Conservation (phyloP, 1,284 basidiomycete species). For the Cutaneotrichosporon cutaneum region DNA sequence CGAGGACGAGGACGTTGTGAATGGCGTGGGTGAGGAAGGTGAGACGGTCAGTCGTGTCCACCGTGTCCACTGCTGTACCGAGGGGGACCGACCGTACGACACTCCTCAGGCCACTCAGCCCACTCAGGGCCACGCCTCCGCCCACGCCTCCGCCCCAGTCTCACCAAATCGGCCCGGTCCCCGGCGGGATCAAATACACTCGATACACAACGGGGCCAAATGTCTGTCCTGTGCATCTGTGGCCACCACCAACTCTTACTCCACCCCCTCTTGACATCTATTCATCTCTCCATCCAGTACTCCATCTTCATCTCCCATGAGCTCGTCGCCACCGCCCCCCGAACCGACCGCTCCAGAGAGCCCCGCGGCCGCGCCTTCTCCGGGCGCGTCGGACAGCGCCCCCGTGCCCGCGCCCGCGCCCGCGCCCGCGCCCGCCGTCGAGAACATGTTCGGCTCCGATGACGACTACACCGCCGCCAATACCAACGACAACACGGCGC, state of each 20-base stretch:
- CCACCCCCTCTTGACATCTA: background rate
- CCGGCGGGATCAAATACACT: background rate
- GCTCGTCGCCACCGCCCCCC: constrained; percentile 11
- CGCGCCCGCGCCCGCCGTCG: background rate
- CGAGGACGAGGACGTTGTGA: background rate
- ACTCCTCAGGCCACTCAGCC: no score
- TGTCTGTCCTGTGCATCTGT: no score
- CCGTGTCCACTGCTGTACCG: no score
- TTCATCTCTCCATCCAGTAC: background rate
- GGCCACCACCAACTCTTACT: background rate
- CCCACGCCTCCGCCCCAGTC: no score
- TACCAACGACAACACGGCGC: background rate
- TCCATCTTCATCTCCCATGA: constrained; percentile 8
- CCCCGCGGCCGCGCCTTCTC: constrained; percentile 18
- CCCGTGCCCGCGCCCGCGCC: background rate
- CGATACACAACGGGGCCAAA: background rate
- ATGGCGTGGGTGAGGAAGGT: no score
- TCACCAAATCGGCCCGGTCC: no score
- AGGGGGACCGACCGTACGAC: no score
- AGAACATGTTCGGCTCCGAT: constrained; percentile 5
- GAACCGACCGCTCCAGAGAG: constrained; percentile 1
- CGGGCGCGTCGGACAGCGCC: constrained; percentile 10
- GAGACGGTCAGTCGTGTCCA: no score
- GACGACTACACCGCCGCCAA: background rate
- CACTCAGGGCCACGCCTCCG: no score